phyloP scores from a whole-genome alignment of 1,139 yeast genomes.

The Groenewaldozyma sp. region DNA sequence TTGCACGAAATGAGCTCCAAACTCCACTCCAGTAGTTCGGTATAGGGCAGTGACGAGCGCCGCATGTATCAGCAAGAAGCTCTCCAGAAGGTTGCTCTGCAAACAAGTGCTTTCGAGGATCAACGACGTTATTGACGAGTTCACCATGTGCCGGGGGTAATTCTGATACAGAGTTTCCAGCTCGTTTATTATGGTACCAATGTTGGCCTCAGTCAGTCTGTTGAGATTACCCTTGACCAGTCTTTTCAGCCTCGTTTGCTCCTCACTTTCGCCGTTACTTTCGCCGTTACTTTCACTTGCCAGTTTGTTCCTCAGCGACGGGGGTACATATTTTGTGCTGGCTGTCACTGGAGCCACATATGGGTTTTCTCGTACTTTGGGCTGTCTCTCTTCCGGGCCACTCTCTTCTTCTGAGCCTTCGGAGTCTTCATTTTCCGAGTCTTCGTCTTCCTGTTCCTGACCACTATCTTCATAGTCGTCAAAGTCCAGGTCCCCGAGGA shows the following conservation, averaged over 20 bases:
- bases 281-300: slow-evolving; percentile 22
- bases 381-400: slow-evolving; percentile 31
- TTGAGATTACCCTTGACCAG: slow-evolving; percentile 74
- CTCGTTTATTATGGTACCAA: slow-evolving; percentile 59
- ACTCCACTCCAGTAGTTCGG: slow-evolving; percentile 70
- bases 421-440: slow-evolving; percentile 18
- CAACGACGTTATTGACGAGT: slow-evolving; percentile 53
- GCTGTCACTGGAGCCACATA: slow-evolving; percentile 62
- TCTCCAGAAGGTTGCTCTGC: slow-evolving; percentile 60
- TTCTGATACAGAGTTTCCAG: slow-evolving; percentile 52
- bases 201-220: slow-evolving; percentile 77
- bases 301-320: slow-evolving; percentile 49
- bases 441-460: slow-evolving; percentile 19
- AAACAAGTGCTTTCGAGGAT: slow-evolving; percentile 58
- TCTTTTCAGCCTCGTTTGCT: slow-evolving; percentile 42
- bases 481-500: slow-evolving; percentile 67
- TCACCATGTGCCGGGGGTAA: slow-evolving; percentile 71
- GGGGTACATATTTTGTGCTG: slow-evolving; percentile 69
- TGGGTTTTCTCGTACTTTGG: slow-evolving; percentile 73
- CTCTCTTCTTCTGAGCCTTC: slow-evolving; percentile 33
- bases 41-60: slow-evolving; percentile 69
- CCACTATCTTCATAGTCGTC: slow-evolving; percentile 37
- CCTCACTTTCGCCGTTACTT: slow-evolving; percentile 35
- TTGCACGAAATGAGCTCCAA: slow-evolving; percentile 84
- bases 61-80: slow-evolving; percentile 73